A percentile compares a stretch with the other conserved stretches of the same genome.
Conservation (phyloP, 805 yeast genomes). For the Debaryomyces tyrocola region DNA sequence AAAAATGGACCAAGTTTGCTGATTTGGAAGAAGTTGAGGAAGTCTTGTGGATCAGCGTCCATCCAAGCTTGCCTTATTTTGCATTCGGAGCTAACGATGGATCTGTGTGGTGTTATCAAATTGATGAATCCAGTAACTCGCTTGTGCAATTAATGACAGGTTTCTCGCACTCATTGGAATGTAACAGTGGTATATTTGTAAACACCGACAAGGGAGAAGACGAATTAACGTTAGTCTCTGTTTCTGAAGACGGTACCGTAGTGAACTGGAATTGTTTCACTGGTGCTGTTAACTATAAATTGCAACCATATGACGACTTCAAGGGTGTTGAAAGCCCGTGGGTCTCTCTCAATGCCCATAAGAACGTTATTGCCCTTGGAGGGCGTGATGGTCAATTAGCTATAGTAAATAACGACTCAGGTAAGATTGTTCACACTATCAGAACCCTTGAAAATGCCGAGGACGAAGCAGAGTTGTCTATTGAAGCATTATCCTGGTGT, state of each 20-base stretch:
- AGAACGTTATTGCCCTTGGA: conserved; percentile 70
- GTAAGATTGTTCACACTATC: conserved; percentile 65
- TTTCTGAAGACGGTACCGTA: conserved; percentile 82
- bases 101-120: conserved; percentile 88
- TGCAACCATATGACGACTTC: conserved; percentile 59
- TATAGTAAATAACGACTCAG: conserved; percentile 73
- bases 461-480: conserved; percentile 43
- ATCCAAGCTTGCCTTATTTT: conserved; percentile 76
- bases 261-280: conserved; percentile 90
- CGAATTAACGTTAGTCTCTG: conserved; percentile 64
- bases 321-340: conserved; percentile 82
- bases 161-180: conserved; percentile 76
- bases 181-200: conserved; percentile 77
- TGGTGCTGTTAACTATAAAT: conserved; percentile 64
- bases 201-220: conserved; percentile 53
- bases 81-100: conserved; percentile 95
- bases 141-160: conserved; percentile 76
- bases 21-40: conserved; percentile 88
- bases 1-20: conserved; percentile 72
- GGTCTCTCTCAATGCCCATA: conserved; percentile 67
- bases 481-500: conserved; percentile 77
- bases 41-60: conserved; percentile 77
- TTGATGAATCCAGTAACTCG: conserved; percentile 47
- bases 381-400: conserved; percentile 85
- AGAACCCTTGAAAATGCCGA: conserved; percentile 60